These are phyloP conservation scores for Ganoderma multipileum DNA, from an alignment of 1,284 basidiomycete species.

Conservation along the genomic window DNA sequence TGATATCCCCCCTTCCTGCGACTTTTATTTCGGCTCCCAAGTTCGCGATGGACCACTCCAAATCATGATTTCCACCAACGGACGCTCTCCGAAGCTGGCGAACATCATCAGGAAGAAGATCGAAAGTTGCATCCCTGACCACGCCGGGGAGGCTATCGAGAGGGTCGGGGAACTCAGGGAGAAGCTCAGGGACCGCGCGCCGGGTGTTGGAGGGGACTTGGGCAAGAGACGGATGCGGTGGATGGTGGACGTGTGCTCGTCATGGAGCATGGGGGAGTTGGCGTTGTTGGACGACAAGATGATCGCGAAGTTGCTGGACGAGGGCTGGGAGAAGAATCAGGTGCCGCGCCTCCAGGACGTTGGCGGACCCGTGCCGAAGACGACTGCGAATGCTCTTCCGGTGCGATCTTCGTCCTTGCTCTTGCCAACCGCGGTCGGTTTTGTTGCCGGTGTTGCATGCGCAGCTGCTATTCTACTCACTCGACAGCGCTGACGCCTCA, in stretches of 20 bases:
- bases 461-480: constrained; percentile 33
- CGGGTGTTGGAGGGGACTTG: constrained; percentile 77
- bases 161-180: constrained; percentile 79
- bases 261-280: constrained; percentile 84
- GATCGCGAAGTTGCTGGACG: constrained; percentile 66
- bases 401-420: constrained; percentile 18
- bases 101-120: constrained; percentile 81
- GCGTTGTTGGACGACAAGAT: constrained; percentile 66
- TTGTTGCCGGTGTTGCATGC: constrained; percentile 43
- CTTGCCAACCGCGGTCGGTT: constrained; percentile 41
- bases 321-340: constrained; percentile 71
- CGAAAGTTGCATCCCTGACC: constrained; percentile 71
- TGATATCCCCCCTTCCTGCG: constrained; percentile 94
- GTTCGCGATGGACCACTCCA: constrained; percentile 92
- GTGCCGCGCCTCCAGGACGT: constrained; percentile 59
- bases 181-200: constrained; percentile 74
- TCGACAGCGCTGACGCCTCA: constrained; percentile 24
- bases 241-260: constrained; percentile 92
- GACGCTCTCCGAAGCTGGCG: constrained; percentile 92
- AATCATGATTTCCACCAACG: constrained; percentile 96
- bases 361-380: constrained; percentile 39
- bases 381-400: constrained; percentile 13
- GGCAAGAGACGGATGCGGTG: constrained; percentile 89
- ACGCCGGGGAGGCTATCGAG: constrained; percentile 82
- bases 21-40: constrained; percentile 98